Percentiles rank a stretch among this genome's conserved stretches.
These are phyloP conservation scores for Trichophyton benhamiae DNA, from an alignment of 2,329 filamentous ascomycete genomes.

Conservation along the genomic window DNA sequence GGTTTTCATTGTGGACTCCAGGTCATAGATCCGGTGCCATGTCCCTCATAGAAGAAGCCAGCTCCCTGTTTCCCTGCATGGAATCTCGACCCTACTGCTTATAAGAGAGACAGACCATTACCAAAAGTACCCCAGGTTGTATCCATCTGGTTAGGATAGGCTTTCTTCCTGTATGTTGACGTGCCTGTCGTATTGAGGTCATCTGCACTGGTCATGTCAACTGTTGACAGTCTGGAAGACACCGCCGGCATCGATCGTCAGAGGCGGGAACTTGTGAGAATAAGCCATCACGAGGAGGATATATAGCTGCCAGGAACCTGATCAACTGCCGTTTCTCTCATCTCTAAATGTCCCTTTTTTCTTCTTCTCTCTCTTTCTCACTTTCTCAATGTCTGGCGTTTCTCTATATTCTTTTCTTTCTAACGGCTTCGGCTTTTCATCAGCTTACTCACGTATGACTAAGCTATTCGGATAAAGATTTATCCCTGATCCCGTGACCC, in stretches of 20 bases:
- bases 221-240: not conserved
- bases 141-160: not conserved
- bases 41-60: not conserved
- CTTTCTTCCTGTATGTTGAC: not conserved
- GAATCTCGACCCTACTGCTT: not conserved
- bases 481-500: not conserved
- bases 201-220: not conserved
- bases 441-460: not conserved
- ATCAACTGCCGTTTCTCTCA: too few species aligned
- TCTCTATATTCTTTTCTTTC: not conserved
- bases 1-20: not conserved
- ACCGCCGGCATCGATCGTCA: not conserved
- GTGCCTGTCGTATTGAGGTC: not conserved
- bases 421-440: not conserved
- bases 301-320: not conserved
- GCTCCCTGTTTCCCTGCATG: not conserved
- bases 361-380: not conserved
- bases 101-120: not conserved
- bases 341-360: not conserved
- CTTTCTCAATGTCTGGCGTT: not conserved
- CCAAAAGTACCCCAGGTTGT: not conserved
- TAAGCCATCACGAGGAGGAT: not conserved
- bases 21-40: not conserved
- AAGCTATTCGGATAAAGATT: not conserved
- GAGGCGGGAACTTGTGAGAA: not conserved